These are phyloP conservation scores for Trypanosoma lewisi DNA, from an alignment of 208 protist genomes.

Conservation along the genomic window DNA sequence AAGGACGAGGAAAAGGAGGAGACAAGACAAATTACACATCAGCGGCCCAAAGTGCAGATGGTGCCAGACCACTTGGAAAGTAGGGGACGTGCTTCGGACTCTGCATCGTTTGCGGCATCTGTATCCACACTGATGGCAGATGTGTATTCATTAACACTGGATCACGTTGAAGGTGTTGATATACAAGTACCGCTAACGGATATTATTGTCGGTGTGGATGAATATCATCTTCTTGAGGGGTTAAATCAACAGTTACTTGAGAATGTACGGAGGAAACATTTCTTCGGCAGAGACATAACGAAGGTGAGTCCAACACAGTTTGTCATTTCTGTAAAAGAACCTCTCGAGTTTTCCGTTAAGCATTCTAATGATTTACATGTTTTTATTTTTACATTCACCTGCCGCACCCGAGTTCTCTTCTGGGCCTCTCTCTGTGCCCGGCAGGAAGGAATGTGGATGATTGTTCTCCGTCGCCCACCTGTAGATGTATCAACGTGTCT, in stretches of 20 bases:
- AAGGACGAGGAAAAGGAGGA: too few relatives aligned
- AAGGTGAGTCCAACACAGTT: constrained; percentile 13
- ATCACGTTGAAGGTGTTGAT: constrained; percentile 45
- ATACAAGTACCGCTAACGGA: constrained; percentile 47
- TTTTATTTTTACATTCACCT: constrained; percentile 43
- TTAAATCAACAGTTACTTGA: constrained; percentile 47
- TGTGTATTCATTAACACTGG: constrained; percentile 39
- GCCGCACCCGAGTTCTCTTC: constrained; percentile 45
- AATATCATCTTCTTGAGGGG: constrained; percentile 56
- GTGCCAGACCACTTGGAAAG: too few relatives aligned
- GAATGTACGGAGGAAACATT: constrained; percentile 33
- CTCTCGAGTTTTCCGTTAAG: constrained; percentile 52
- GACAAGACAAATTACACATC: too few relatives aligned
- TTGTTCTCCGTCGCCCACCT: constrained; percentile 36
- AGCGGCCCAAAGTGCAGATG: too few relatives aligned
- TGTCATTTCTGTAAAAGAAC: constrained; percentile 33
- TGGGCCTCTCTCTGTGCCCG: constrained; percentile 51
- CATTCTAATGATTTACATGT: constrained; percentile 45
- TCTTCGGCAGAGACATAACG: constrained; percentile 15
- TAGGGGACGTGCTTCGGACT: too few relatives aligned
- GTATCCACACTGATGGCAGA: constrained; percentile 17
- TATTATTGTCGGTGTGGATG: constrained; percentile 40
- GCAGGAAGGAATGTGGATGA: constrained; percentile 35
- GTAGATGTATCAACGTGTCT: constrained; percentile 50
- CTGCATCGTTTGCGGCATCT: background rate